A percentile compares a stretch with the other conserved stretches of the same genome.
Evolutionary conservation across 352 stramenopile genomes (phyloP).

Genomic region (Thalassiosira mediterranea): DNA sequence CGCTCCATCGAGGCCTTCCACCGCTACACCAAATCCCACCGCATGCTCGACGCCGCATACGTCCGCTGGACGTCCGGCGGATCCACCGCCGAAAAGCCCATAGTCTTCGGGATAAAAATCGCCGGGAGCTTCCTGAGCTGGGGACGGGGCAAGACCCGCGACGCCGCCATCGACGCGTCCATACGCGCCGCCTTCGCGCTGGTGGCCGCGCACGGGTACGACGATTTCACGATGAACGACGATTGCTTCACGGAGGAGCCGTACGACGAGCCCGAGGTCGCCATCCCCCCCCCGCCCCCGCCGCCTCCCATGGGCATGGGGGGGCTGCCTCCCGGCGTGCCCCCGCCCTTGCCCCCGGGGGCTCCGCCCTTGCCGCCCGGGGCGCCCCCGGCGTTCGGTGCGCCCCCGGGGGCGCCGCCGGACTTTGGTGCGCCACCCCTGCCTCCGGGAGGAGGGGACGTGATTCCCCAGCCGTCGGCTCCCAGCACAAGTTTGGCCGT

Average conservation of each 20-base stretch:
- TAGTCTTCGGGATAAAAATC: conserved; percentile 72
- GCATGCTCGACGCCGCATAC: conserved; percentile 79
- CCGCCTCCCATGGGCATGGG: conserved; percentile 27
- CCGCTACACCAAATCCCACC: conserved; percentile 80
- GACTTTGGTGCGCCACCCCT: conserved; percentile 33
- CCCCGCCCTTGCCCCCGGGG: conserved; percentile 27
- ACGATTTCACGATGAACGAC: conserved; percentile 78
- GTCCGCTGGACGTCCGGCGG: conserved; percentile 57
- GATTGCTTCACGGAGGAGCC: conserved; percentile 77
- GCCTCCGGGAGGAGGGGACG: conserved; percentile 17
- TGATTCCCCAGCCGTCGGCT: conserved; percentile 48
- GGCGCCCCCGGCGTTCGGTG: conserved; percentile 15
- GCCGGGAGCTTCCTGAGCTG: conserved; percentile 71
- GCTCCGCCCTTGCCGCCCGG: conserved; percentile 24
- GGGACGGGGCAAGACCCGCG: conserved; percentile 72
- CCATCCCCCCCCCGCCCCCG: conserved; percentile 52
- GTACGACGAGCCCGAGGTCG: conserved; percentile 20
- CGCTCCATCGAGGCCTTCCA: conserved; percentile 79
- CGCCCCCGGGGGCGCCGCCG: conserved; percentile 16
- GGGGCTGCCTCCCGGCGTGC: conserved; percentile 27
- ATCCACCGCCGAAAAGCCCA: conserved; percentile 67
- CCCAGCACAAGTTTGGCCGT: conserved; percentile 32
- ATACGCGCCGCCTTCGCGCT: conserved; percentile 76
- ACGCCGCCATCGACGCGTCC: conserved; percentile 75
- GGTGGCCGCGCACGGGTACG: conserved; percentile 78